Conservation (phyloP, 768 basidiomycete genomes). For the Russula compacta region DNA sequence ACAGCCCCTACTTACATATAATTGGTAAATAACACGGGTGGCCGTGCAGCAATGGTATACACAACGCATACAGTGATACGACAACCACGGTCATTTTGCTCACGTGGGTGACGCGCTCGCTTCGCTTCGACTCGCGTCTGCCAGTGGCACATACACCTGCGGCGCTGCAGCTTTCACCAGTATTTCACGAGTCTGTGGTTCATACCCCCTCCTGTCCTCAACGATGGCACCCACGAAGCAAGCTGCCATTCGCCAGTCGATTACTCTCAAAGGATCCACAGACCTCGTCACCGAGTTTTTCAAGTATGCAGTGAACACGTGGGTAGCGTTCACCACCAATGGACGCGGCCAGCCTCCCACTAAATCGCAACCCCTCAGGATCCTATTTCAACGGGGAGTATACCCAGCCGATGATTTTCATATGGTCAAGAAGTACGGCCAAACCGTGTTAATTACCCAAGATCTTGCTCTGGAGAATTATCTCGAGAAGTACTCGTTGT, state of each 20-base stretch:
- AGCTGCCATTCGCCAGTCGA: conserved; percentile 54
- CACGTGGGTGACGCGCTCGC: too few relatives aligned
- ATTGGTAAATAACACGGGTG: too few relatives aligned
- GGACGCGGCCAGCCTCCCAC: neutral
- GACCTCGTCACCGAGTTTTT: conserved; percentile 96
- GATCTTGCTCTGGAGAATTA: conserved; percentile 92
- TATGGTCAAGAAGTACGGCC: conserved; percentile 99
- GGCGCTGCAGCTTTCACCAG: too few relatives aligned
- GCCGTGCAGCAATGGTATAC: too few relatives aligned
- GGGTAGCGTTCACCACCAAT: conserved; percentile 25
- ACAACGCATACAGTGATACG: too few relatives aligned
- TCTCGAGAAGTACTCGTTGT: conserved; percentile 53
- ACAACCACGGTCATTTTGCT: too few relatives aligned
- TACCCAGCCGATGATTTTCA: conserved; percentile 98
- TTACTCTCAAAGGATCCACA: conserved; percentile 93
- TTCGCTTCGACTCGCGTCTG: neutral
- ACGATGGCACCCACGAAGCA: conserved; percentile 37
- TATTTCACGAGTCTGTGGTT: too few relatives aligned
- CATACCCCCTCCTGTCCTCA: neutral
- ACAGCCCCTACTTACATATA: too few relatives aligned
- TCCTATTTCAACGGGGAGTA: conserved; percentile 92
- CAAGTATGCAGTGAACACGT: conserved; percentile 99
- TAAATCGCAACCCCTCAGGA: conserved; percentile 37
- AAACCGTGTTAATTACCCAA: conserved; percentile 90
- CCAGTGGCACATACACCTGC: neutral